Conservation (phyloP, 164 flowering plant species). For the Santalum album region DNA sequence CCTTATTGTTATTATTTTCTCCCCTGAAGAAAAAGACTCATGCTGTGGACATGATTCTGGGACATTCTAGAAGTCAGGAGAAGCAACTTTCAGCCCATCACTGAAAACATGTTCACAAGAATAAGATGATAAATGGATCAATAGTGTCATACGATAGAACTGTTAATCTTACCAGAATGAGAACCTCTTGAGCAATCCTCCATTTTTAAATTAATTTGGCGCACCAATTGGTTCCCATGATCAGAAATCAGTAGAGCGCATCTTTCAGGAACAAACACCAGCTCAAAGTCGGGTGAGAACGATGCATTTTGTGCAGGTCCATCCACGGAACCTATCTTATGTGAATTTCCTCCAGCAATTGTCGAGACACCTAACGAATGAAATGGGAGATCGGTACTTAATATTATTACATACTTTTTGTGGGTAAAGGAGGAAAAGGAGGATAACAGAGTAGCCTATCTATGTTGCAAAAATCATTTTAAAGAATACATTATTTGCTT, state of each 20-base stretch:
- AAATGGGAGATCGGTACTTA: too few species aligned
- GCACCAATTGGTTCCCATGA: conserved; percentile 52
- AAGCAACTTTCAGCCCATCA: too few species aligned
- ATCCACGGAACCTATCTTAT: conserved; percentile 40
- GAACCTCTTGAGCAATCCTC: conserved; percentile 46
- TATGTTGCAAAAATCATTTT: too few species aligned
- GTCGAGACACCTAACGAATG: conserved; percentile 59
- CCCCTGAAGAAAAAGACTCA: too few species aligned
- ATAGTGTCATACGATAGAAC: background rate
- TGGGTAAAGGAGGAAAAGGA: too few species aligned
- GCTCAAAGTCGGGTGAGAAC: conserved; percentile 61
- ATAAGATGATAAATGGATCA: background rate
- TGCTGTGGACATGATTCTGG: too few species aligned
- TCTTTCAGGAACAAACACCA: conserved; percentile 38
- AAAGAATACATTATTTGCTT: too few species aligned
- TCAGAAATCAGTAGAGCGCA: conserved; percentile 66
- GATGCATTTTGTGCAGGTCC: conserved; percentile 73
- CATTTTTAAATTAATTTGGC: conserved; percentile 50
- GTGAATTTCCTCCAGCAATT: conserved; percentile 64
- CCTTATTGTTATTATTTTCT: too few species aligned
- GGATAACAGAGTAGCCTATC: too few species aligned
- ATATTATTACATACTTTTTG: too few species aligned
- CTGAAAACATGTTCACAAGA: background rate
- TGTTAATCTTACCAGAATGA: conserved; percentile 23
- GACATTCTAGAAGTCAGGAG: too few species aligned